Evolutionary conservation across 192 early-diverging fungal genomes (phyloP), one percentile per base, ranked within the genome.

Genomic region (Rhizophagus clarus): DNA sequence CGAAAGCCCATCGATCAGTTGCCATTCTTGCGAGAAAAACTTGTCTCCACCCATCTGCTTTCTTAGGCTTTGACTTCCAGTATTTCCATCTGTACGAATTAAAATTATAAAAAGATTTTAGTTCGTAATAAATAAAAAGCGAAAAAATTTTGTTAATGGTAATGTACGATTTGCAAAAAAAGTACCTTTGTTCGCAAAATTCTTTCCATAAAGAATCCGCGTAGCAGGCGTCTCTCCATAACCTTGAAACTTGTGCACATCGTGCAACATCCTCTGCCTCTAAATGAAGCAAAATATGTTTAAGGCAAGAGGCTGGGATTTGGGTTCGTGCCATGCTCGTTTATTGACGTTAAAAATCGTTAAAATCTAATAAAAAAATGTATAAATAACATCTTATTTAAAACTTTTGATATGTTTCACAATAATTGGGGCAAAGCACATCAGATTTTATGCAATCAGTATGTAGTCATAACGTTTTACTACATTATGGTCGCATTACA

Each of bases 211-310:
- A 37, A 40, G 61, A 77, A 22, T 77, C 75, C 12, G 17, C 26
- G 40, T 77, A 77, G 42, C 61, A 77, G 24, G 75, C 75, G 61
- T 77, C 61, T 77, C 37, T 61, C 75, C 75, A 77, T 37, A 28
- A 28, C 49, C 62, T 77, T 77, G 75, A 77, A 29, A 77, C 75
- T 77, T 77, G 75, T 11, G 75, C 75, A 12, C 75, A 77, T 11
- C 61, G 75, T 20, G 75, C 60, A 22, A 77, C 62, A 28, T 77
- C 75, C 42, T 77, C 75, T 40, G 75, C 61, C 34, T 77, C 75
- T 45, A 77, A 42, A 51, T 77, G 75, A n/a, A 45, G 8, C n/a
- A 77, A 24, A 64, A 77, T 64, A 37, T 77, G 75, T 28, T 77
- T 64, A 51, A 77, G 75, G n/a, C 75, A 77, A 42, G 26, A 28